Percentiles rank a stretch among this genome's conserved stretches.
Evolutionary conservation across 805 yeast genomes (phyloP).

Genomic region (Pichia occidentalis): DNA sequence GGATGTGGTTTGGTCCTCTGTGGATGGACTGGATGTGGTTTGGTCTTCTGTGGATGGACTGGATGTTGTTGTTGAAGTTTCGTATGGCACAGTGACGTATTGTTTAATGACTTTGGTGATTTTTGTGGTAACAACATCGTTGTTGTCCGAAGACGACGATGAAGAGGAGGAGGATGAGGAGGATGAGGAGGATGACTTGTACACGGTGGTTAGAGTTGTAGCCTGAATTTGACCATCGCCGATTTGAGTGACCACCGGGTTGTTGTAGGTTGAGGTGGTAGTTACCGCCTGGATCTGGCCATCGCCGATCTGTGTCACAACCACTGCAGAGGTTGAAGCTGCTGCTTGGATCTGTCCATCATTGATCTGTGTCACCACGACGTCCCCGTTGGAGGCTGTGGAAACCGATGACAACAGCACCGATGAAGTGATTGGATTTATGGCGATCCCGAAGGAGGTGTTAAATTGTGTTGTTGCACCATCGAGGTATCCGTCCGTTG

Average conservation of each 20-base stretch:
- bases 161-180: background rate
- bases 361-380: slow-evolving; percentile 37
- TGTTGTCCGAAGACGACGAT: background rate
- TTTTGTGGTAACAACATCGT: slow-evolving; percentile 6
- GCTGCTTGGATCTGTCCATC: slow-evolving; percentile 44
- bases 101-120: slow-evolving; percentile 15
- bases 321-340: slow-evolving; percentile 24
- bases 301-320: slow-evolving; percentile 42
- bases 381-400: slow-evolving; percentile 13
- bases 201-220: slow-evolving; percentile 1
- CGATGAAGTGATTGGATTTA: slow-evolving; percentile 41
- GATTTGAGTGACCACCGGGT: slow-evolving; percentile 38
- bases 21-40: background rate
- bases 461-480: slow-evolving; percentile 54
- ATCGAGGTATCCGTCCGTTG: slow-evolving; percentile 40
- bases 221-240: slow-evolving; percentile 40
- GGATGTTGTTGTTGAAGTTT: slow-evolving; percentile 11
- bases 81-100: slow-evolving; percentile 7
- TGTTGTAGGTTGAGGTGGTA: slow-evolving; percentile 12
- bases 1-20: slow-evolving; percentile 11
- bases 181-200: slow-evolving; percentile 3
- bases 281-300: slow-evolving; percentile 34
- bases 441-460: slow-evolving; percentile 60
- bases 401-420: slow-evolving; percentile 23
- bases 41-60: slow-evolving; percentile 2